Evolutionary conservation across 345 rosid species (phyloP), one percentile per base, ranked within the genome.

Genomic region (Salix brachista): DNA sequence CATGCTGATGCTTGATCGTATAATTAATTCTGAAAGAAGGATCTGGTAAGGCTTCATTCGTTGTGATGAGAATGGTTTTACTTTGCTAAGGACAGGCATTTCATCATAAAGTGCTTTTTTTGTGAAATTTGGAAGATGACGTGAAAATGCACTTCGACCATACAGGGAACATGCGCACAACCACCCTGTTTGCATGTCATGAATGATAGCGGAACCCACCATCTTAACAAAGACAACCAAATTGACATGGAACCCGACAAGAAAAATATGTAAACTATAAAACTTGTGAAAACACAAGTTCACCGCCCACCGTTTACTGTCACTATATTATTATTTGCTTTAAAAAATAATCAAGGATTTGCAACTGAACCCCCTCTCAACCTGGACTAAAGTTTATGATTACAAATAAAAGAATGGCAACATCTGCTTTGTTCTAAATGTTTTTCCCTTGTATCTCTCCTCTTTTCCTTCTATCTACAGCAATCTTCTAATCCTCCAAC

Each of bases 371-470:
- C 69, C 67, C 65, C 75, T 42, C 70, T 42, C 48, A 18, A 68
- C 68, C 32, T 77, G 41, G 48, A 36, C 80, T 69, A 67, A 64
- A 26, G 41, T 56, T 70, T 80, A 61, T 73, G 79, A 50, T 42
- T 74, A 81, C 79, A 78, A 82, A 70, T 76, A 56, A 78, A 80
- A 80, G 81, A 86, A 84, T 83, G 81, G 64, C 74, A 54, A 75
- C 56, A 68, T 77, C 83, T 68, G 77, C 73, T 76, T 75, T 37
- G 73, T 75, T 61, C 79, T 78, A 79, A 44, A n/a, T 18, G 5
- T 41, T 69, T 67, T 65, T 19, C 44, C 69, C 77, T 37, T 60
- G 61, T 79, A 34, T 28, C 68, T 67, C 58, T 79, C 62, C 36
- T 61, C 17, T 42, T 50, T 64, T 71, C 39, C 69, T 77, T 78